Conservation (phyloP, 768 basidiomycete species). For the Lactifluus echinatus region DNA sequence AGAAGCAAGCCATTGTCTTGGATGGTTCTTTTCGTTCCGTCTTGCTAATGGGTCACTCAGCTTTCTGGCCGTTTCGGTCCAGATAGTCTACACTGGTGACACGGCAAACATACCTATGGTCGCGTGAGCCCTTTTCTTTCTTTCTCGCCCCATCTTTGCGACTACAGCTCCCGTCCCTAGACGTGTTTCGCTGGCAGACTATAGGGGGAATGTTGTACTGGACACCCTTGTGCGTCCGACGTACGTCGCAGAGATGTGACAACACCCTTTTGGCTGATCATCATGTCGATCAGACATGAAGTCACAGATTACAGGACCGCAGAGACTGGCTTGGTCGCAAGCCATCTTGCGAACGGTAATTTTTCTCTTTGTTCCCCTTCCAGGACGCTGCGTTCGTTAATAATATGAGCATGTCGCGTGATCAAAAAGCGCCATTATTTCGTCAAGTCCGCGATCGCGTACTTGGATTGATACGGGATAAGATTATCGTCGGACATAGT, state of each 20-base stretch:
- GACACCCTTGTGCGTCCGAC: conserved; percentile 48
- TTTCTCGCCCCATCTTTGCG: not conserved
- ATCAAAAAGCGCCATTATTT: conserved; percentile 39
- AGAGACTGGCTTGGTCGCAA: conserved; percentile 38
- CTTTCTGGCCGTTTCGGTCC: conserved; percentile 40
- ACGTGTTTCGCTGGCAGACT: conserved; percentile 44
- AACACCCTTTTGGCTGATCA: not conserved
- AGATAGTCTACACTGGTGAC: conserved; percentile 36
- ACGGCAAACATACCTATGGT: conserved; percentile 41
- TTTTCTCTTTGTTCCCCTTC: not conserved
- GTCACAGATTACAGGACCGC: conserved; percentile 40
- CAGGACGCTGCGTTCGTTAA: not conserved
- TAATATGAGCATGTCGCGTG: not conserved
- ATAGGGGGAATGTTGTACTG: conserved; percentile 35
- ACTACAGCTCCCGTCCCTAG: conserved; percentile 24
- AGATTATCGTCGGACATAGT: conserved; percentile 48
- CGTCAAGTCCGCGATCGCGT: conserved; percentile 39
- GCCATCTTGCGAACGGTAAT: conserved; percentile 35
- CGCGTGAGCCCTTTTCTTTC: conserved; percentile 32
- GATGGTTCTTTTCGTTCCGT: conserved; percentile 4
- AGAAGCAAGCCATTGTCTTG: conserved; percentile 19
- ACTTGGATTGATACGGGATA: conserved; percentile 34
- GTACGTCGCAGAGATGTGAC: conserved; percentile 24
- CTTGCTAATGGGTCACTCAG: conserved; percentile 23
- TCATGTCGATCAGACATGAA: conserved; percentile 31